phyloP scores from a whole-genome alignment of 1,284 basidiomycete genomes.

The Puccinia novopanici region DNA sequence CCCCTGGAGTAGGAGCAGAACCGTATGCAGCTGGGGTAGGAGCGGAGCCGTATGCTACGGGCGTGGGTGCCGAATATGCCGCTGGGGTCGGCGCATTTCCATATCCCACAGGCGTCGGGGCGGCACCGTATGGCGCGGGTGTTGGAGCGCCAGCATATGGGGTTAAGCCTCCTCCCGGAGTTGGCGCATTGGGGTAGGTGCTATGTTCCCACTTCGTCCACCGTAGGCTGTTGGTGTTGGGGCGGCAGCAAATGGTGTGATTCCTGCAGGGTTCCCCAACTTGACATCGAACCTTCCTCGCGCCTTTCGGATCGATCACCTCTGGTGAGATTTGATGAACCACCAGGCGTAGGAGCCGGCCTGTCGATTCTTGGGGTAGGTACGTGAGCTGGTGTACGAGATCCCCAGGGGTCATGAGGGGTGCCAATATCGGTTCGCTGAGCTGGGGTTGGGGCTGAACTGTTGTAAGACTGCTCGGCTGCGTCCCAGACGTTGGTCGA shows the following conservation, averaged over 20 bases:
- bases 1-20: slow-evolving; percentile 53
- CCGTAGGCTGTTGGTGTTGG: slow-evolving; percentile 54
- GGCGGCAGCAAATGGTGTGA: slow-evolving; percentile 54
- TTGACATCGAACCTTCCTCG: slow-evolving; percentile 54
- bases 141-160: slow-evolving; percentile 51
- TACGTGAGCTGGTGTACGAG: slow-evolving; percentile 35
- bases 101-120: slow-evolving; percentile 58
- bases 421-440: slow-evolving; percentile 51
- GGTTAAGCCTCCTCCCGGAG: slow-evolving; percentile 57
- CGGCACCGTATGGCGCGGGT: slow-evolving; percentile 53
- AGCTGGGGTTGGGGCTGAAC: slow-evolving; percentile 49
- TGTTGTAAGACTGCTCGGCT: slow-evolving; percentile 50
- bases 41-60: slow-evolving; percentile 57
- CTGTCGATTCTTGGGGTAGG: slow-evolving; percentile 46
- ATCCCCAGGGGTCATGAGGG: slow-evolving; percentile 52
- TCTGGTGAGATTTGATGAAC: slow-evolving; percentile 43
- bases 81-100: slow-evolving; percentile 63
- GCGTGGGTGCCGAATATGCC: slow-evolving; percentile 55
- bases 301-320: slow-evolving; percentile 54
- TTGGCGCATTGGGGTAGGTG: slow-evolving; percentile 55
- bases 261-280: slow-evolving; percentile 54
- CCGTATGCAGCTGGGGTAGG: slow-evolving; percentile 59
- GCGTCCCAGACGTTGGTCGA: slow-evolving; percentile 53
- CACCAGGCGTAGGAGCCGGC: slow-evolving; percentile 29
- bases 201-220: slow-evolving; percentile 52